Conservation (phyloP, 345 rosid genomes). For the Kandelia obovata region DNA sequence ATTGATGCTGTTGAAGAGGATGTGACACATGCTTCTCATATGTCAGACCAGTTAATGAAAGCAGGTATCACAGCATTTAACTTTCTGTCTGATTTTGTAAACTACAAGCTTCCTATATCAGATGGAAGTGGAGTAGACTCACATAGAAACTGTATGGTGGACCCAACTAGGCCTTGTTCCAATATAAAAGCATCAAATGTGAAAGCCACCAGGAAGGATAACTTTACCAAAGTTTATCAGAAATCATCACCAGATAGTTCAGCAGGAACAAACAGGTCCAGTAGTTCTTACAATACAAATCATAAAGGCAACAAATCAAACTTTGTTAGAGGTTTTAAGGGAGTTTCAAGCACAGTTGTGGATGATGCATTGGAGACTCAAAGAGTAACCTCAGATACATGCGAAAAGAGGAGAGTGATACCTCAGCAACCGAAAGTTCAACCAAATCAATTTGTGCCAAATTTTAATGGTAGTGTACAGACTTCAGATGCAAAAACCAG, state of each 20-base stretch:
- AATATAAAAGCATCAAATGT: constrained; percentile 47
- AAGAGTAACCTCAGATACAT: constrained; percentile 20
- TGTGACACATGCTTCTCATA: constrained; percentile 37
- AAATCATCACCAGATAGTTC: constrained; percentile 43
- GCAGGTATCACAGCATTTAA: constrained; percentile 68
- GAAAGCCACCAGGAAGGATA: constrained; percentile 54
- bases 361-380: constrained; percentile 32
- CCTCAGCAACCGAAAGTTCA: constrained; percentile 40
- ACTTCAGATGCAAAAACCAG: constrained; percentile 37
- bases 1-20: constrained; percentile 36
- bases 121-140: constrained; percentile 46
- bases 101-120: constrained; percentile 52
- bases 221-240: constrained; percentile 45
- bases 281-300: constrained; percentile 33
- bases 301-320: constrained; percentile 43
- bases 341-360: constrained; percentile 34
- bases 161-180: constrained; percentile 44
- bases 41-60: constrained; percentile 64
- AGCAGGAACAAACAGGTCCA: constrained; percentile 29
- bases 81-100: constrained; percentile 62
- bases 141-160: constrained; percentile 52
- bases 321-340: constrained; percentile 41
- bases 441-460: constrained; percentile 33
- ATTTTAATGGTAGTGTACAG: constrained; percentile 28
- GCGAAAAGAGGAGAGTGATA: constrained; percentile 42